phyloP scores from a whole-genome alignment of 176 grass and related monocot genomes.

The Lolium multiflorum region DNA sequence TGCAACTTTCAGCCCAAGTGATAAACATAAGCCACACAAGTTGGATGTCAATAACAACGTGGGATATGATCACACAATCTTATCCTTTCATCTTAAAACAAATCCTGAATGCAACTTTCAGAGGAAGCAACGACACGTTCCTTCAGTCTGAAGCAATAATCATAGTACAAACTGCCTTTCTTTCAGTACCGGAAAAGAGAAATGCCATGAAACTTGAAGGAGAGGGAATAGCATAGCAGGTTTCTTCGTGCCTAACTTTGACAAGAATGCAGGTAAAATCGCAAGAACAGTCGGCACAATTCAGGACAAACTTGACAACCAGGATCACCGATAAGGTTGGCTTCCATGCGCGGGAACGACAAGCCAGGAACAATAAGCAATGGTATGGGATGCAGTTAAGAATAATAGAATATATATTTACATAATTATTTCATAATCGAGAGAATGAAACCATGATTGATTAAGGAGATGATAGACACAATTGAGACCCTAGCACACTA shows the following conservation, averaged over 20 bases:
- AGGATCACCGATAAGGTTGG: neutral
- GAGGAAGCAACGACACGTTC: neutral
- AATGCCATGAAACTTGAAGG: neutral
- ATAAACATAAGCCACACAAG: conserved; percentile 6
- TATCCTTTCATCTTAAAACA: conserved; percentile 1
- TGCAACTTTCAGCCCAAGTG: neutral
- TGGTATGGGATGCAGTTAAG: conserved; percentile 40
- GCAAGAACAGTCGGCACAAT: neutral
- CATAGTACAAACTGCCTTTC: neutral
- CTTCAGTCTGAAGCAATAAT: neutral
- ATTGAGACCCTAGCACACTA: conserved; percentile 43
- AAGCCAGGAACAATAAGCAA: conserved; percentile 25
- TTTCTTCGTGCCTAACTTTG: neutral
- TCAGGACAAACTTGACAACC: neutral
- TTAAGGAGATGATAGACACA: conserved; percentile 48
- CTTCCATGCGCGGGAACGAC: neutral
- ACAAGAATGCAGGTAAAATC: neutral
- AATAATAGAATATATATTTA: conserved; percentile 75
- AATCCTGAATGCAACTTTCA: neutral
- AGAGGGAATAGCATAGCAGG: neutral
- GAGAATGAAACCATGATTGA: conserved; percentile 57
- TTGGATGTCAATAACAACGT: conserved; percentile 30
- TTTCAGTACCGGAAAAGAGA: neutral
- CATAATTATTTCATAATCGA: conserved; percentile 72
- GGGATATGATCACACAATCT: neutral